Conservation (phyloP, 2,329 filamentous ascomycete species). For the Byssothecium circinans region DNA sequence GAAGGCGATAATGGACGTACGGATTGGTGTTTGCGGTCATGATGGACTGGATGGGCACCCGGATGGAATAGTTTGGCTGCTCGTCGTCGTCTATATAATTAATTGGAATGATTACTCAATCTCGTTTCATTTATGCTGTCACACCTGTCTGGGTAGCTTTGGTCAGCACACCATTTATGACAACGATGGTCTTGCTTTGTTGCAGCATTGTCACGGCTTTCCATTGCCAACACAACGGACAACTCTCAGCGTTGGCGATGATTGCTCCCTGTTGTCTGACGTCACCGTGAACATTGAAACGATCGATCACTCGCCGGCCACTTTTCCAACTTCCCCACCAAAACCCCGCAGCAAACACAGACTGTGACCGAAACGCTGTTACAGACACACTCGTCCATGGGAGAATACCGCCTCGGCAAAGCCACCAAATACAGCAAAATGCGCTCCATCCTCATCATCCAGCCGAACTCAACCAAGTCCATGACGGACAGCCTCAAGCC, state of each 20-base stretch:
- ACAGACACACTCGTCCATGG: conserved; percentile 20
- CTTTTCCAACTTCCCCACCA: neutral
- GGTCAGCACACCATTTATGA: too few relatives aligned
- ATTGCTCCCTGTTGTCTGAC: conserved; percentile 8
- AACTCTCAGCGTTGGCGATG: neutral
- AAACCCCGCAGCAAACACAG: neutral
- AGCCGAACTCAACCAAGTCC: conserved; percentile 72
- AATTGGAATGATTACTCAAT: too few relatives aligned
- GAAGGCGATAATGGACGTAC: neutral
- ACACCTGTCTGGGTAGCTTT: too few relatives aligned
- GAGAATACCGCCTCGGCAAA: conserved; percentile 24
- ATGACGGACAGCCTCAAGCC: conserved; percentile 71
- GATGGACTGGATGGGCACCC: neutral
- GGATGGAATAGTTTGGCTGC: neutral
- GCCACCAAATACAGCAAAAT: conserved; percentile 32
- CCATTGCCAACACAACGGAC: too few relatives aligned
- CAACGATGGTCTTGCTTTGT: too few relatives aligned
- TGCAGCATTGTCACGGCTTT: too few relatives aligned
- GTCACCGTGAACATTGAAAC: conserved; percentile 2
- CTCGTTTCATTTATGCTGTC: too few relatives aligned
- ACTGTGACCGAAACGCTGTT: neutral
- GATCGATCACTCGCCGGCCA: neutral
- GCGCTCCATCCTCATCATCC: conserved; percentile 67
- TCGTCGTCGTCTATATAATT: neutral
- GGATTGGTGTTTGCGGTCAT: too few relatives aligned